phyloP scores from a whole-genome alignment of 192 early-diverging fungal species.

The Cladochytrium replicatum region DNA sequence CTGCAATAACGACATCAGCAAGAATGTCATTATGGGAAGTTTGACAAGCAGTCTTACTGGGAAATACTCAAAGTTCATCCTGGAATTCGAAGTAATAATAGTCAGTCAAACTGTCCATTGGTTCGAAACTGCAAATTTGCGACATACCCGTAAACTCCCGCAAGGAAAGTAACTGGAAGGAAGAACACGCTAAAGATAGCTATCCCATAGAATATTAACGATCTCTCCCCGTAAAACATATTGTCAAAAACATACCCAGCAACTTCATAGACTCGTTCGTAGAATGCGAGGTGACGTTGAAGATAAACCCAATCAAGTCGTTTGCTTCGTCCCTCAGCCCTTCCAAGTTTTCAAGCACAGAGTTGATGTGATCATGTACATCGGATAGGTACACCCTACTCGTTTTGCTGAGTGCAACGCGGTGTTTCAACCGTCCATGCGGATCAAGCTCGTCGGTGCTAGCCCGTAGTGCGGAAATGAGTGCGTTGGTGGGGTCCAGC shows the following conservation, averaged over 20 bases:
- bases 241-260: constrained; percentile 12
- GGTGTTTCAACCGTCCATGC: constrained; percentile 9
- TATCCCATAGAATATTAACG: no score
- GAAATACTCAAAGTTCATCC: constrained; percentile 42
- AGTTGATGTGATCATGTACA: constrained; percentile 38
- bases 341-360: constrained; percentile 39
- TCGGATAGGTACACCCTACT: constrained; percentile 37
- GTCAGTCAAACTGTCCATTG: background rate
- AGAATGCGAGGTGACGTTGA: constrained; percentile 8
- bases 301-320: constrained; percentile 37
- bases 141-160: constrained; percentile 26
- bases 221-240: no score
- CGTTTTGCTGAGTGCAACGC: constrained; percentile 16
- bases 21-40: no score
- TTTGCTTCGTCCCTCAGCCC: constrained; percentile 30
- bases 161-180: constrained; percentile 44
- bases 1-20: no score
- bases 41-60: no score
- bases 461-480: constrained; percentile 26
- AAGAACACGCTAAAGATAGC: no score
- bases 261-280: constrained; percentile 19
- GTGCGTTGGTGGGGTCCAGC: constrained; percentile 32
- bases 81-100: constrained; percentile 1
- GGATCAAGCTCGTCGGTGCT: no score
- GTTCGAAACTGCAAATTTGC: background rate